Conservation (phyloP, 148 eudicot genomes). For the Rheum nobile region DNA sequence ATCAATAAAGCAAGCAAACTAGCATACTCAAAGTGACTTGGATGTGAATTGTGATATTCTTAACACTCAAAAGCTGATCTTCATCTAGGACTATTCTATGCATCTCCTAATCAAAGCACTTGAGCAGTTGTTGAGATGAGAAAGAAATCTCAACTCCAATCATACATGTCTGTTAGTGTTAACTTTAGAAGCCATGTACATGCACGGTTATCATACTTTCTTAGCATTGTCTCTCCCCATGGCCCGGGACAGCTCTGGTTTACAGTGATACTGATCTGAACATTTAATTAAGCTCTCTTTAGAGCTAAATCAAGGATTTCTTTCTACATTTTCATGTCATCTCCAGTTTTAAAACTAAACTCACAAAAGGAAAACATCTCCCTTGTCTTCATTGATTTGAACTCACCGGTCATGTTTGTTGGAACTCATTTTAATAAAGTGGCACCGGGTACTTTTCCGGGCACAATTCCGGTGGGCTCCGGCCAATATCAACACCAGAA, state of each 20-base stretch:
- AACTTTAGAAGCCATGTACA: slow-evolving; percentile 12
- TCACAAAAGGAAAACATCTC: no score
- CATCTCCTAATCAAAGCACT: not conserved
- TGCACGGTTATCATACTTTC: slow-evolving; percentile 12
- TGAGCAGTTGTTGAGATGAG: not conserved
- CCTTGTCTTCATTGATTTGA: not conserved
- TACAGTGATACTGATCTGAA: not conserved
- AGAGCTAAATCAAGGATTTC: not conserved
- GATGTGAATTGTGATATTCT: not conserved
- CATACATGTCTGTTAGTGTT: slow-evolving; percentile 3
- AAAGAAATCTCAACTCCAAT: slow-evolving; percentile 11
- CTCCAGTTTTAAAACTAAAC: no score
- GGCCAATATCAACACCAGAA: no score
- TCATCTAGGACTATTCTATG: not conserved
- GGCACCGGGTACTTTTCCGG: no score
- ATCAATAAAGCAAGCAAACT: slow-evolving; percentile 3
- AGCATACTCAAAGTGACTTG: not conserved
- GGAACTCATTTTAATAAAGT: no score
- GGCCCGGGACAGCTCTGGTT: slow-evolving; percentile 18
- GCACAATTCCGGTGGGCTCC: no score
- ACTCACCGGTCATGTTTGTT: no score
- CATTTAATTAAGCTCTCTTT: not conserved
- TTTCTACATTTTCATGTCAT: no score
- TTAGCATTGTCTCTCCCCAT: not conserved
- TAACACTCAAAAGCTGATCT: not conserved